Evolutionary conservation across 306 rosid species (phyloP), one percentile per base, ranked within the genome.

Genomic region (Fragaria iinumae): DNA sequence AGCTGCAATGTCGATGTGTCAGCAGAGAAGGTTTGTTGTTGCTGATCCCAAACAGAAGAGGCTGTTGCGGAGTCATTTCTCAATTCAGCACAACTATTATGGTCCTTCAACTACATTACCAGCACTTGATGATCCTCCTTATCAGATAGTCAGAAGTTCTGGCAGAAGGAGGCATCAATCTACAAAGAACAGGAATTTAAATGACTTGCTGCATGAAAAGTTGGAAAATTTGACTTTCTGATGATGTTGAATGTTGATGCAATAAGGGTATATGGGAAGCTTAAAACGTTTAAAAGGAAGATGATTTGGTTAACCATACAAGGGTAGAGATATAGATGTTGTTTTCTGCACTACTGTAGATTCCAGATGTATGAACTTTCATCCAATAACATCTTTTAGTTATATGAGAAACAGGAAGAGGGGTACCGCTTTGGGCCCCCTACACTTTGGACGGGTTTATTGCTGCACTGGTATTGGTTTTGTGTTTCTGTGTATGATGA

Each of bases 11-110:
- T 53, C 90, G 14, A 8, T 55, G 44, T 65, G 62, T 74, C 41
- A 64, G 27, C 77, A 52, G 25, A 81, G 72, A 67, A 80, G 84
- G 66, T 77, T 80, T 29, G 78, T 76, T 27, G 60, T 44, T 25
- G 32, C 59, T 62, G 50, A 70, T 25, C 80, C 80, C 3, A 68
- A 69, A 77, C 76, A 80, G 74, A 82, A 66, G 74, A 67, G 52
- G 76, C 67, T 48, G 48, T 76, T 81, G 45, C 44, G 47, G 38
- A 65, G 79, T 71, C 68, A 82, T 43, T 73, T 81, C 63, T 57
- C 80, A 47, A 29, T 34, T 80, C 83, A 76, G 44, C 77, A 55
- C 23, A 18, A 44, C 2, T 45, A 67, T 20, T 12, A 49, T 78
- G 69, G 79, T 55, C 75, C 80, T 68, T 59, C 68, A 20, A 53